Conservation (phyloP, 1,284 basidiomycete species). For the Moniliella sp. region DNA sequence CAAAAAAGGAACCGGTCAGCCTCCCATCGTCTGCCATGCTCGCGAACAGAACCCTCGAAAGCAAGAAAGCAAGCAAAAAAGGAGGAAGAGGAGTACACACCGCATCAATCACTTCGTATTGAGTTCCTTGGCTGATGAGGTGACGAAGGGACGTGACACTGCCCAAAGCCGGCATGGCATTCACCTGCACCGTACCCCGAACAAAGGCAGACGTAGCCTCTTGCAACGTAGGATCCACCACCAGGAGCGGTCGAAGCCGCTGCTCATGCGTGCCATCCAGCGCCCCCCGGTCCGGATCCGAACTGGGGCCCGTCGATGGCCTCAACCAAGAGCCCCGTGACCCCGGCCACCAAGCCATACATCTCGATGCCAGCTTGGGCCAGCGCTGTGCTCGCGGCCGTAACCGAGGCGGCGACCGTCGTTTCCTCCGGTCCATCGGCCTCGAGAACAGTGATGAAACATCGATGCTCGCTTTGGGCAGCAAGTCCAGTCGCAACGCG, state of each 20-base stretch:
- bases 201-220: conserved; percentile 42
- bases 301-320: too few relatives aligned
- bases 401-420: conserved; percentile 40
- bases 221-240: conserved; percentile 55
- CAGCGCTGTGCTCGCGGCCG: conserved; percentile 71
- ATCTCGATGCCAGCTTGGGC: conserved; percentile 72
- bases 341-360: conserved; percentile 57
- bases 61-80: too few relatives aligned
- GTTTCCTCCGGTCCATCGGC: conserved; percentile 53
- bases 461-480: conserved; percentile 84
- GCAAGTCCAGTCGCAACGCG: conserved; percentile 60
- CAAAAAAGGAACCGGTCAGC: too few relatives aligned
- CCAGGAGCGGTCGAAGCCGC: too few relatives aligned
- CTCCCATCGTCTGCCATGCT: too few relatives aligned
- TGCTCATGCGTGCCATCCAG: too few relatives aligned
- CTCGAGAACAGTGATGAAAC: conserved; percentile 76
- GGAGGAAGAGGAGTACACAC: too few relatives aligned
- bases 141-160: conserved; percentile 54
- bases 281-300: too few relatives aligned
- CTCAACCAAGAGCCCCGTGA: too few relatives aligned
- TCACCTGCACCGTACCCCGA: not conserved
- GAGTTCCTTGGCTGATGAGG: conserved; percentile 49
- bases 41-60: too few relatives aligned
- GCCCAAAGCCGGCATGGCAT: conserved; percentile 60
- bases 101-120: conserved; percentile 42